phyloP scores from a whole-genome alignment of 2,329 filamentous ascomycete species.

The Penicillium rolfsii region DNA sequence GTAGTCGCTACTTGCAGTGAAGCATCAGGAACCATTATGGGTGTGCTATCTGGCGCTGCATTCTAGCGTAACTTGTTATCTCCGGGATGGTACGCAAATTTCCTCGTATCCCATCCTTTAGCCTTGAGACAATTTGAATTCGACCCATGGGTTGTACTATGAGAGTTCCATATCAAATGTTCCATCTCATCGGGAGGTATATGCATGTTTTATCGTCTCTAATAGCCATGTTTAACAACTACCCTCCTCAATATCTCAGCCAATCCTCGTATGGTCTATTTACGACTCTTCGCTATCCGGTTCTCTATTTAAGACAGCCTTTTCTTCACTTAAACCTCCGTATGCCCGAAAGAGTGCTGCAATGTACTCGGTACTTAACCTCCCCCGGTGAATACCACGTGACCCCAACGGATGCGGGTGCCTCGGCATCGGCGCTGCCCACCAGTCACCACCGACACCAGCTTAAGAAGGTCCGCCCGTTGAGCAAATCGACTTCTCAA shows the following conservation, averaged over 20 bases:
- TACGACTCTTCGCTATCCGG: background rate
- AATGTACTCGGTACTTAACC: conserved; percentile 10
- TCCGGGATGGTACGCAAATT: too few species aligned
- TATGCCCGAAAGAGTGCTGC: conserved; percentile 9
- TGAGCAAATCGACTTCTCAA: background rate
- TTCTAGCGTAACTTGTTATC: background rate
- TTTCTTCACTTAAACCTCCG: background rate
- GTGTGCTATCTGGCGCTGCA: background rate
- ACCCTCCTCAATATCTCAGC: background rate
- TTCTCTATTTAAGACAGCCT: background rate
- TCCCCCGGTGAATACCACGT: conserved; percentile 8
- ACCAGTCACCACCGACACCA: conserved; percentile 7
- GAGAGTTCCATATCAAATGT: too few species aligned
- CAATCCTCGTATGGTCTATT: background rate
- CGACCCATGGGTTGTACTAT: too few species aligned
- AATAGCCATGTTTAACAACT: background rate
- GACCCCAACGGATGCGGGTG: conserved; percentile 7
- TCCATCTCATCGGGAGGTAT: too few species aligned
- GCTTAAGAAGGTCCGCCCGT: too few species aligned
- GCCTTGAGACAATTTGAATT: background rate
- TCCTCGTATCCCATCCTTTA: background rate
- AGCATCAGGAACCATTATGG: background rate
- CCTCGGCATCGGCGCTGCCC: conserved; percentile 15
- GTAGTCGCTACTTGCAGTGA: conserved; percentile 54
- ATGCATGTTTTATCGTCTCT: too few species aligned